These are phyloP conservation scores for Cornus suecica DNA, from an alignment of 148 eudicot species.

Conservation along the genomic window DNA sequence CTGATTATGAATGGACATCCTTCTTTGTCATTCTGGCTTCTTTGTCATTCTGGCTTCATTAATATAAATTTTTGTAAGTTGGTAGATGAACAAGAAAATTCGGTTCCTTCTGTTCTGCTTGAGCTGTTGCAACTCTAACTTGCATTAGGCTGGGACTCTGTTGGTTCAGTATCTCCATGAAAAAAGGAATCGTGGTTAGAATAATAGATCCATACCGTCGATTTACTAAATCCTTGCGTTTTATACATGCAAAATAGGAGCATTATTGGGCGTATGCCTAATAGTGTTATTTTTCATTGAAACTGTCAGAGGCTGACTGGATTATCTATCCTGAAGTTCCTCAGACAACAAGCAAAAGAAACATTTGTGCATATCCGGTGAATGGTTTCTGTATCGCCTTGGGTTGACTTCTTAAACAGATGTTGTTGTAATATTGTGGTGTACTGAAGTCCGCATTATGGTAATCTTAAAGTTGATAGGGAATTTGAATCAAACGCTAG, in stretches of 20 bases:
- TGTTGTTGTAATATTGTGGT: neutral
- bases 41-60: neutral
- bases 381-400: neutral
- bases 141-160: neutral
- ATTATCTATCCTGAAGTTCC: neutral
- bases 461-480: neutral
- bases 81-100: neutral
- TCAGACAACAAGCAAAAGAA: neutral
- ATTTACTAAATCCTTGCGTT: neutral
- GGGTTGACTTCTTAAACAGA: neutral
- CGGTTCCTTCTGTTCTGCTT: neutral
- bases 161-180: too few species aligned
- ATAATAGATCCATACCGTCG: too few species aligned
- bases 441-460: neutral
- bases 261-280: neutral
- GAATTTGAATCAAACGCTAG: neutral
- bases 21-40: neutral
- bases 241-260: neutral
- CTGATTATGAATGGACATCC: neutral
- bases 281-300: neutral
- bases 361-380: neutral
- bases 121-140: neutral
- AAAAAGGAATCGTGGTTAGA: too few species aligned
- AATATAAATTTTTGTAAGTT: neutral
- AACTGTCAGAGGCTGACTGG: neutral